Conservation (phyloP, 805 yeast species). For the Candida chauliodis region DNA sequence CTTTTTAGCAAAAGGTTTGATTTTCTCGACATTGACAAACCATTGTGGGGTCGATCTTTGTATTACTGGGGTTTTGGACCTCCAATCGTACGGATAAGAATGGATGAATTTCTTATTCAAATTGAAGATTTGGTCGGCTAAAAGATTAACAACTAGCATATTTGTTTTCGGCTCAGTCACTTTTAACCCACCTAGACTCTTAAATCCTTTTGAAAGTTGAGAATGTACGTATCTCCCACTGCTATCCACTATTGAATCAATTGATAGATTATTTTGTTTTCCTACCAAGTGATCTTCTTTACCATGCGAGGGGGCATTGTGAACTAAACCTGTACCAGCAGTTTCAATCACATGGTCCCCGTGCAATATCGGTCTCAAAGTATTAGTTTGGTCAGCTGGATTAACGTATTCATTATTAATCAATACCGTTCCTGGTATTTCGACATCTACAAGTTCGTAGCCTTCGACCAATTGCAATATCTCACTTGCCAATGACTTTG, state of each 20-base stretch:
- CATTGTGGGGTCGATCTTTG: conserved; percentile 96
- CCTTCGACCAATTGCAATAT: conserved; percentile 30
- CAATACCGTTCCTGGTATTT: conserved; percentile 22
- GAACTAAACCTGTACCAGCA: conserved; percentile 95
- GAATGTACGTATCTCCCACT: conserved; percentile 64
- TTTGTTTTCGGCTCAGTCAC: conserved; percentile 24
- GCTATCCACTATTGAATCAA: conserved; percentile 77
- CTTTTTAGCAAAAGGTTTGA: conserved; percentile 58
- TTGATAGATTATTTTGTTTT: conserved; percentile 47
- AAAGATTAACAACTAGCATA: conserved; percentile 51
- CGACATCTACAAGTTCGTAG: conserved; percentile 6
- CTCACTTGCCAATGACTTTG: conserved; percentile 42
- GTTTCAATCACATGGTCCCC: conserved; percentile 78
- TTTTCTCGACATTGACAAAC: conserved; percentile 81
- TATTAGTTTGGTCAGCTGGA: conserved; percentile 8
- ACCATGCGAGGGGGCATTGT: conserved; percentile 98
- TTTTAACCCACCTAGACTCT: conserved; percentile 42
- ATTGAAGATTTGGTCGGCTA: conserved; percentile 48
- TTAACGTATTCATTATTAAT: conserved; percentile 37
- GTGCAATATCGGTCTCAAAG: conserved; percentile 57
- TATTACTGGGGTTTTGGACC: conserved; percentile 92
- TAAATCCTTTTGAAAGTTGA: conserved; percentile 42
- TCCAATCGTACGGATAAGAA: conserved; percentile 96
- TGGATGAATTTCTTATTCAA: conserved; percentile 56
- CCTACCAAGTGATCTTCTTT: conserved; percentile 85